Percentiles rank a stretch among this genome's conserved stretches.
phyloP scores from a whole-genome alignment of 2,329 filamentous ascomycete genomes.

The Rasamsonia emersonii region DNA sequence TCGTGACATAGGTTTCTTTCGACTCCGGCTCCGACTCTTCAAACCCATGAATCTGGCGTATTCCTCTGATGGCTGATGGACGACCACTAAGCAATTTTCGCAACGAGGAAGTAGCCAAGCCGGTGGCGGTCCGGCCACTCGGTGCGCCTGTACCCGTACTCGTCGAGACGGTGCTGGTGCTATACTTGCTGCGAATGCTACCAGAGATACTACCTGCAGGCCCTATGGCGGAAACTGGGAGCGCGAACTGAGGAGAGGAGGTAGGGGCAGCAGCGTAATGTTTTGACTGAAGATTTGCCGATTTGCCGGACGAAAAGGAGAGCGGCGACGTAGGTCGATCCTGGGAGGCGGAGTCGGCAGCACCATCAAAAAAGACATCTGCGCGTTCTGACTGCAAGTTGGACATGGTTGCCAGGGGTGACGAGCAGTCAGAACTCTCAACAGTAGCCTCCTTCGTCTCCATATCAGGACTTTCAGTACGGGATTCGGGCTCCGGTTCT shows the following conservation, averaged over 20 bases:
- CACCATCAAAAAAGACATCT: constrained; percentile 5
- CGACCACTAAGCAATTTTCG: constrained; percentile 25
- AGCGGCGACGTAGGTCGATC: constrained; percentile 20
- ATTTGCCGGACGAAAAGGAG: constrained; percentile 11
- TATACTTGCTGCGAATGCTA: constrained; percentile 29
- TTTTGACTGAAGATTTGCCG: constrained; percentile 12
- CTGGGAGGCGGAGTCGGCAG: constrained; percentile 3
- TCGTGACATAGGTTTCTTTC: constrained; percentile 19
- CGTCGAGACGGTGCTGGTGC: constrained; percentile 28
- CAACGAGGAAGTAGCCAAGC: constrained; percentile 27
- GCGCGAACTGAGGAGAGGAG: constrained; percentile 18
- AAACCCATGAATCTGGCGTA: constrained; percentile 6
- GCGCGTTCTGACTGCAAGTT: constrained; percentile 7
- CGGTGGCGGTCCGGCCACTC: constrained; percentile 28
- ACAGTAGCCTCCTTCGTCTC: no score
- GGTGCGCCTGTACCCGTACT: constrained; percentile 19
- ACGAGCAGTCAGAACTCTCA: constrained; percentile 7
- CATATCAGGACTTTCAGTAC: constrained; percentile 3
- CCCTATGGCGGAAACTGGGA: constrained; percentile 24
- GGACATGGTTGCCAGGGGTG: constrained; percentile 8
- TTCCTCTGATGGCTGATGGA: constrained; percentile 12
- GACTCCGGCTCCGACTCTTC: constrained; percentile 14
- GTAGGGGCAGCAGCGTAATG: constrained; percentile 16
- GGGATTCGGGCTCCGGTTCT: neutral
- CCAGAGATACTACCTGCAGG: constrained; percentile 14